Base-by-base conservation (phyloP, 2,329 filamentous ascomycete species). In the Aureobasidium lini region DNA sequence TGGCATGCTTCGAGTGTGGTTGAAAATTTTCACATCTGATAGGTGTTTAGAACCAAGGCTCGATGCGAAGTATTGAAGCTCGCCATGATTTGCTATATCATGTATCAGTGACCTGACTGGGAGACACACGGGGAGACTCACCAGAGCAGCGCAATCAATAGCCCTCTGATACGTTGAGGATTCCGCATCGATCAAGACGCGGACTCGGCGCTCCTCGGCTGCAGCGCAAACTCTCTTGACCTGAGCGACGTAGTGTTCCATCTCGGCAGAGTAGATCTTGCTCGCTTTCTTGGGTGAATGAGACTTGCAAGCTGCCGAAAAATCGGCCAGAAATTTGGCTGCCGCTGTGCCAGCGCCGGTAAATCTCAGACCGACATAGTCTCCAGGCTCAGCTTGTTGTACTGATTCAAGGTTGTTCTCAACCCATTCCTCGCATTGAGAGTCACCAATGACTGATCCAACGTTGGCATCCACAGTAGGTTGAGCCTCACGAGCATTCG, bases 111-210 rank as follows among this genome's bases (percentile, higher is more conserved):
- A 13, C 13, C 34, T 13, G 8, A 9, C 5, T 1, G 3, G 29
- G n/a, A 16, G 13, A 10, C 11, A 11, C 2, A 11, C 5, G 16
- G 4, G 1, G 23, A 28, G 15, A 40, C 34, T 52, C 9, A 52
- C 48, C 15, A 57, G 54, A 47, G 42, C 32, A 3, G 7, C 18
- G 10, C 10, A 37, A n/a, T 57, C 54, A 13, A 57, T 57, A 4
- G 42, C 54, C 18, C 18, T 37, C 23, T 57, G 54, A 34, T 46
- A 46, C 6, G 31, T 43, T n/a, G 40, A 48, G 6, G 32, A 48
- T 18, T 57, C 54, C 4, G 54, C 54, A 47, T 57, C 54, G 5
- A 57, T 47, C 28, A 57, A 16, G 10, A 57, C 42, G n/a, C 54
- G 54, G 4, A 57, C 32, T 16, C 32, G 16, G 37, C 44, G 40